Evolutionary conservation across 768 basidiomycete species (phyloP).

Genomic region (Cubamyces lactineus): DNA sequence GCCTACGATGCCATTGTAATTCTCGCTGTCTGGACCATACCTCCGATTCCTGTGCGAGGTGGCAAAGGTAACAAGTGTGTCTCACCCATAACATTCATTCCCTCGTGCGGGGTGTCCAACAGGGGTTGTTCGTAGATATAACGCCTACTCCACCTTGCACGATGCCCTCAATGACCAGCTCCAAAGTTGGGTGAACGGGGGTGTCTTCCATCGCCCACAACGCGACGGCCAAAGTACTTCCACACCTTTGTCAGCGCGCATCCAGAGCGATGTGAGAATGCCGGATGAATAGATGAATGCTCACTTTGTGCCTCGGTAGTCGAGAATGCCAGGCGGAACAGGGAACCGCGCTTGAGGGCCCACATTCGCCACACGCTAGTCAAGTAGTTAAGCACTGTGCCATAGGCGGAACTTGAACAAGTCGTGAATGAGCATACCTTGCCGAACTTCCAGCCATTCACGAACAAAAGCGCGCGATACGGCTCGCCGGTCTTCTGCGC

Average conservation of each 20-base stretch:
- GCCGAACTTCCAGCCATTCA: constrained; percentile 92
- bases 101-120: constrained; percentile 41
- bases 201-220: constrained; percentile 67
- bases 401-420: not conserved
- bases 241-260: too few species aligned
- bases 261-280: not conserved
- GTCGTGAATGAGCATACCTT: constrained; percentile 51
- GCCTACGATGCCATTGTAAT: too few species aligned
- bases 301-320: constrained; percentile 75
- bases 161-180: constrained; percentile 56
- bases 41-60: too few species aligned
- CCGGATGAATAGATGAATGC: constrained; percentile 24
- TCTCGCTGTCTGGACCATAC: too few species aligned
- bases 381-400: not conserved
- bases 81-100: not conserved
- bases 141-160: constrained; percentile 70
- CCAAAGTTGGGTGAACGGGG: constrained; percentile 52
- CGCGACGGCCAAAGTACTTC: constrained; percentile 51
- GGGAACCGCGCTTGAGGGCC: constrained; percentile 79
- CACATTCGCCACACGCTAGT: constrained; percentile 35
- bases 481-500: constrained; percentile 51
- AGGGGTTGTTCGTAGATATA: constrained; percentile 59
- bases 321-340: constrained; percentile 78
- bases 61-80: too few species aligned
- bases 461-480: constrained; percentile 75